These are phyloP conservation scores for Byssochlamys sp. DNA, from an alignment of 2,329 filamentous ascomycete species.

Conservation along the genomic window DNA sequence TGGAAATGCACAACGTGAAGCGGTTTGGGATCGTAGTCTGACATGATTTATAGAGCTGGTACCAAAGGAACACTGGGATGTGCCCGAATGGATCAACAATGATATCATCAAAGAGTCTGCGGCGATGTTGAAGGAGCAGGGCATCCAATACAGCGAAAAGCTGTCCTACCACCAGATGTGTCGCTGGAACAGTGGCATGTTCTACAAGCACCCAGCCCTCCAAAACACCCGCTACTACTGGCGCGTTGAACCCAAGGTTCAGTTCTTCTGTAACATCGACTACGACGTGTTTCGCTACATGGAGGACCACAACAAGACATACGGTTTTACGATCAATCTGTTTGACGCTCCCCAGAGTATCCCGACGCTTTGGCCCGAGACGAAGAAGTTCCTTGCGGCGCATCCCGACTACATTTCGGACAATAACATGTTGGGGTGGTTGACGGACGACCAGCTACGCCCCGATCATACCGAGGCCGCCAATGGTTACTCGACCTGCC, in stretches of 20 bases:
- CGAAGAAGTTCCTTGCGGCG: constrained; percentile 74
- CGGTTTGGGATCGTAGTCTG: constrained; percentile 11
- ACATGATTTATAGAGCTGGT: constrained; percentile 57
- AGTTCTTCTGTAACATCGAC: constrained; percentile 98
- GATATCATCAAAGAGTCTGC: constrained; percentile 79
- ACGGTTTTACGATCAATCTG: constrained; percentile 95
- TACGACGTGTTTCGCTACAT: constrained; percentile 98
- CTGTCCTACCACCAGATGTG: constrained; percentile 98
- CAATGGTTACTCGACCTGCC: constrained; percentile 92
- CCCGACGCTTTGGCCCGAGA: constrained; percentile 88
- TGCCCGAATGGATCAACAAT: constrained; percentile 82
- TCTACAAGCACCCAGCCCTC: constrained; percentile 90
- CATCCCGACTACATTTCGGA: constrained; percentile 71
- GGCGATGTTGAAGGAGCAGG: constrained; percentile 68
- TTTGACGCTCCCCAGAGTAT: constrained; percentile 87
- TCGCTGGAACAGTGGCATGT: constrained; percentile 95
- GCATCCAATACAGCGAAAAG: constrained; percentile 82
- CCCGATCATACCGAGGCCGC: constrained; percentile 72
- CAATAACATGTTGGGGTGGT: constrained; percentile 80
- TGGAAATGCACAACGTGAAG: background rate
- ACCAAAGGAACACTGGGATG: constrained; percentile 88
- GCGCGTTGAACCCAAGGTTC: constrained; percentile 95
- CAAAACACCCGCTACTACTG: constrained; percentile 82
- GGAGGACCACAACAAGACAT: constrained; percentile 96
- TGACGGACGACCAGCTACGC: constrained; percentile 66